A percentile compares a stretch with the other conserved stretches of the same genome.
Evolutionary conservation across 305 asterid species (phyloP).

Genomic region (Ilex paraguariensis): DNA sequence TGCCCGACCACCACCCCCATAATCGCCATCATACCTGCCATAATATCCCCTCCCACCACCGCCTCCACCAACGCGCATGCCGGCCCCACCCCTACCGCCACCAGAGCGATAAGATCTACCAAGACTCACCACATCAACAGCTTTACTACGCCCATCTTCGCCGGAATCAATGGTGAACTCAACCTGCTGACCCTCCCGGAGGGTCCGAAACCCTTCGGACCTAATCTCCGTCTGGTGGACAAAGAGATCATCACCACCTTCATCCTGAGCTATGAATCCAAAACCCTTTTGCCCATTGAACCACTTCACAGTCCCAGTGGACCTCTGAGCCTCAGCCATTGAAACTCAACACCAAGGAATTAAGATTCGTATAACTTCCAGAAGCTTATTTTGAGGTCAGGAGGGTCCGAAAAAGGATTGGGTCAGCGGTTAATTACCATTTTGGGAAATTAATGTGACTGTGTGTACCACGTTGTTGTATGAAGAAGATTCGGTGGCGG

Average conservation of each 20-base stretch:
- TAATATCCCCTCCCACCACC: not conserved
- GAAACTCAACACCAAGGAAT: not conserved
- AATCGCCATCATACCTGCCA: not conserved
- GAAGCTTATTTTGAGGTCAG: not conserved
- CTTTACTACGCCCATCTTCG: not conserved
- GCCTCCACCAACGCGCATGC: not conserved
- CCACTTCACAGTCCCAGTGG: not conserved
- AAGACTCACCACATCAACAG: not conserved
- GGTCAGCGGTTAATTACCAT: too few species aligned
- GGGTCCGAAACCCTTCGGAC: not conserved
- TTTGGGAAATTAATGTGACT: too few species aligned
- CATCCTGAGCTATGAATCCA: too few species aligned
- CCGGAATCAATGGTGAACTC: not conserved
- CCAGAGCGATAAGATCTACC: not conserved
- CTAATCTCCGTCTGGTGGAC: not conserved
- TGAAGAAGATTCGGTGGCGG: not conserved
- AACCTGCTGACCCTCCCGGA: not conserved
- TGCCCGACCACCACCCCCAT: conserved; percentile 27
- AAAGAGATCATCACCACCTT: not conserved
- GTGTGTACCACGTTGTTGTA: too few species aligned
- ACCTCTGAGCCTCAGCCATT: not conserved
- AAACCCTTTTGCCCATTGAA: not conserved
- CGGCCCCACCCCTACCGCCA: not conserved
- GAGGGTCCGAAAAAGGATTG: not conserved
- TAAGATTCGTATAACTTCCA: not conserved